Conservation (phyloP, 345 rosid species). For the Hypericum androsaemum region DNA sequence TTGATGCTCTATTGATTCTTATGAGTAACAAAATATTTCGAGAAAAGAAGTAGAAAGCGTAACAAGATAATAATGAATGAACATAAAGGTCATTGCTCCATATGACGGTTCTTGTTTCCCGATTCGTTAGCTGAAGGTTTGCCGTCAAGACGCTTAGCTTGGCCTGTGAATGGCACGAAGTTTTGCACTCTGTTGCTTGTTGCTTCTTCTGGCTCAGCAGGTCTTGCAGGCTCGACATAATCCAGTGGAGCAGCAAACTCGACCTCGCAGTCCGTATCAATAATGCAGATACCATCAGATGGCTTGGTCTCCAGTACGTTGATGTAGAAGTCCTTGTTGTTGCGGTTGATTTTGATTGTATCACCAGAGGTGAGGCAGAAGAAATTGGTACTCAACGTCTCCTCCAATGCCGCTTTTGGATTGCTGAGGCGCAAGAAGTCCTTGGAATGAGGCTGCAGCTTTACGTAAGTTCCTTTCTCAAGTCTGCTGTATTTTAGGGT, state of each 20-base stretch:
- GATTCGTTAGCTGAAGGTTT: neutral
- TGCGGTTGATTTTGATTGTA: constrained; percentile 15
- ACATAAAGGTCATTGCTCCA: too few species aligned
- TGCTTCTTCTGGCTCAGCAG: neutral
- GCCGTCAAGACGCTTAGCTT: constrained; percentile 6
- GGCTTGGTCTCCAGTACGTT: constrained; percentile 20
- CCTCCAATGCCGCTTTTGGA: constrained; percentile 18
- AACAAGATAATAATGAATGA: too few species aligned
- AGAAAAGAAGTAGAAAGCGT: too few species aligned
- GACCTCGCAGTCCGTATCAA: constrained; percentile 16
- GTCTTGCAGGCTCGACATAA: constrained; percentile 14
- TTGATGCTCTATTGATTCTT: too few species aligned
- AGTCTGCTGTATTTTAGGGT: neutral
- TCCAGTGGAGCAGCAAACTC: constrained; percentile 27
- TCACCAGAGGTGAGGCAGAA: constrained; percentile 24
- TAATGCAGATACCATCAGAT: constrained; percentile 8
- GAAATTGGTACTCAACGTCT: constrained; percentile 7
- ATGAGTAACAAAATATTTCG: too few species aligned
- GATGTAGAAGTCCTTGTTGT: constrained; percentile 3
- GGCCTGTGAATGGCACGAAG: constrained; percentile 4
- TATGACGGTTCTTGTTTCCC: too few species aligned
- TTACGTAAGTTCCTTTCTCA: constrained; percentile 8
- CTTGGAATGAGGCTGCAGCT: constrained; percentile 24
- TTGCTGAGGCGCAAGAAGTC: constrained; percentile 15
- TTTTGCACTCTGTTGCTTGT: neutral